A percentile compares a stretch with the other conserved stretches of the same genome.
These are phyloP conservation scores for Sporothrix globosa DNA, from an alignment of 2,329 filamentous ascomycete genomes.

Conservation along the genomic window DNA sequence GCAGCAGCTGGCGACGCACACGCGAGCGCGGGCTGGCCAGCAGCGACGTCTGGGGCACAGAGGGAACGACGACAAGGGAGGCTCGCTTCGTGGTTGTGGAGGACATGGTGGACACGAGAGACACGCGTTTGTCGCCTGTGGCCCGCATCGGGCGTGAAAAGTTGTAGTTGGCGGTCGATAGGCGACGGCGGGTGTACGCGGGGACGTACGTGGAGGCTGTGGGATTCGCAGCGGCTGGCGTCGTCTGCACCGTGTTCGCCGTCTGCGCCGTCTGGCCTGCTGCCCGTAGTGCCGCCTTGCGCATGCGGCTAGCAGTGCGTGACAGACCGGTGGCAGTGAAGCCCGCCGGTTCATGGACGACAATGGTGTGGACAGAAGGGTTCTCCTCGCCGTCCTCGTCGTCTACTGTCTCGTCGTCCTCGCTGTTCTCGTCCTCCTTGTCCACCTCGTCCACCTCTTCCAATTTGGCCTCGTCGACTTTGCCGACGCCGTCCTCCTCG, in stretches of 20 bases:
- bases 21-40: constrained; percentile 17
- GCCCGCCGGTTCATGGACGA: constrained; percentile 22
- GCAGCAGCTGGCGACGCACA: constrained; percentile 28
- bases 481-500: no score
- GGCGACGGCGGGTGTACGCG: constrained; percentile 5
- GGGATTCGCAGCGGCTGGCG: background rate
- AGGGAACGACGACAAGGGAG: background rate
- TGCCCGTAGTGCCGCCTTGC: constrained; percentile 21
- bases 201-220: background rate
- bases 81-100: background rate
- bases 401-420: background rate
- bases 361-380: constrained; percentile 24
- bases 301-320: constrained; percentile 28
- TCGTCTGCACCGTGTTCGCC: background rate
- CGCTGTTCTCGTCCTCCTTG: background rate
- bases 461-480: background rate
- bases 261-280: background rate
- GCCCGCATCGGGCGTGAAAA: constrained; percentile 29
- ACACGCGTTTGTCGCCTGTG: background rate
- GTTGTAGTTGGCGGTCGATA: constrained; percentile 22
- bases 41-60: background rate
- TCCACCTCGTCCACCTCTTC: background rate
- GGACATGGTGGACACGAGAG: constrained; percentile 1
- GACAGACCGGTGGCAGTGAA: constrained; percentile 11
- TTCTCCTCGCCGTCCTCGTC: background rate